phyloP scores from a whole-genome alignment of 140 eudicot genomes.

The Cichorium intybus region DNA sequence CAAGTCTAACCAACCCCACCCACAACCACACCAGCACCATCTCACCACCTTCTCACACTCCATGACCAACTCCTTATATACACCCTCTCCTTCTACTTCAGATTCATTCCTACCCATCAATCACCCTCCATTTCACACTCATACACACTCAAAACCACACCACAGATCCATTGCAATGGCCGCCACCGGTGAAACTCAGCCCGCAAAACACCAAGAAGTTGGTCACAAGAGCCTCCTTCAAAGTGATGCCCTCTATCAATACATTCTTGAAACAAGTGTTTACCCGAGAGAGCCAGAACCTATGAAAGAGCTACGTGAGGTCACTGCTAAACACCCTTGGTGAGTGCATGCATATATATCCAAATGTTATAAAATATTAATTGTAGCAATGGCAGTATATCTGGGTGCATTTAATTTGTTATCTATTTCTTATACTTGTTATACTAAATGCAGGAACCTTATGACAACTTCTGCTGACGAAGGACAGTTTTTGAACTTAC shows the following conservation, averaged over 20 bases:
- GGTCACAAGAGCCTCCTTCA: conserved; percentile 78
- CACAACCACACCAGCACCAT: neutral
- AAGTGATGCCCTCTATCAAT: conserved; percentile 68
- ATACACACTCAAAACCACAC: neutral
- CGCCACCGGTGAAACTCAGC: conserved; percentile 30
- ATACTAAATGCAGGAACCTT: neutral
- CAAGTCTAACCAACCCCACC: conserved; percentile 1
- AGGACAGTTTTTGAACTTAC: neutral
- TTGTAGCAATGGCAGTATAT: too few species aligned
- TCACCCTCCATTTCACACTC: neutral
- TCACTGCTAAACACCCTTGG: conserved; percentile 66
- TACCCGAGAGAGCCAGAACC: conserved; percentile 59
- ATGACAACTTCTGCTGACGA: neutral
- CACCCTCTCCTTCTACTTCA: neutral
- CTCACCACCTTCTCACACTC: conserved; percentile 16
- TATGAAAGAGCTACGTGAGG: conserved; percentile 63
- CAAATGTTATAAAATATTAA: neutral
- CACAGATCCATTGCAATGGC: conserved; percentile 22
- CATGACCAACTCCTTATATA: conserved; percentile 15
- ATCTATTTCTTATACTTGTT: neutral
- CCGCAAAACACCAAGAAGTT: conserved; percentile 53
- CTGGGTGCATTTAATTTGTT: too few species aligned
- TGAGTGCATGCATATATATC: conserved; percentile 6
- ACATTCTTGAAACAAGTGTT: conserved; percentile 61
- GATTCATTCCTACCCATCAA: conserved; percentile 6